Conservation (phyloP, 257 asterid genomes). For the Lycium barbarum region DNA sequence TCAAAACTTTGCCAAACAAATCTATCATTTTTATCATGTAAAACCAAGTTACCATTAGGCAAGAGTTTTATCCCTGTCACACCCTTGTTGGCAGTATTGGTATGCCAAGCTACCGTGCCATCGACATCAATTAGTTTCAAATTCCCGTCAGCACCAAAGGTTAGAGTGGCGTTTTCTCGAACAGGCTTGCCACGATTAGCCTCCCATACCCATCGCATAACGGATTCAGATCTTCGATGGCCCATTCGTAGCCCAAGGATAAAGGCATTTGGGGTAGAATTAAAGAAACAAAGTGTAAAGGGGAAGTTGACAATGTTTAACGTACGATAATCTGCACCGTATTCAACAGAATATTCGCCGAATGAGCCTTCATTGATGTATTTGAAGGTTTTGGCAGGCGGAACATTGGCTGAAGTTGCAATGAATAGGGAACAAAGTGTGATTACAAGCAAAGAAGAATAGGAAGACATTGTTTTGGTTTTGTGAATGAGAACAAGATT, state of each 20-base stretch:
- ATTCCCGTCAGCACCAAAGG: conserved; percentile 40
- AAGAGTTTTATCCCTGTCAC: conserved; percentile 36
- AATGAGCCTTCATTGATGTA: conserved; percentile 42
- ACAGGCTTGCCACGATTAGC: conserved; percentile 41
- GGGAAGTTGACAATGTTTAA: conserved; percentile 32
- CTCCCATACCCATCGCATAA: conserved; percentile 48
- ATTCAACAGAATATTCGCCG: conserved; percentile 37
- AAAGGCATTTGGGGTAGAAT: conserved; percentile 42
- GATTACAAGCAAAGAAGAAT: conserved; percentile 10
- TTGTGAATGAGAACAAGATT: neutral
- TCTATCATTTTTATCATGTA: conserved; percentile 32
- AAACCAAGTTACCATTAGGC: conserved; percentile 40
- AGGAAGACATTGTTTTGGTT: conserved; percentile 25
- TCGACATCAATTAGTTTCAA: conserved; percentile 39
- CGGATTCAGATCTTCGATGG: conserved; percentile 30
- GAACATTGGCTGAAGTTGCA: conserved; percentile 36
- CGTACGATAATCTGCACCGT: conserved; percentile 30
- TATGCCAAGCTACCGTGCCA: conserved; percentile 27
- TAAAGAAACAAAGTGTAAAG: conserved; percentile 39
- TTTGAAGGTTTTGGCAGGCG: conserved; percentile 37
- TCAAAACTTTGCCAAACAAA: conserved; percentile 48
- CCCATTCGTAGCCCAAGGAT: conserved; percentile 48
- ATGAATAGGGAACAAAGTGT: conserved; percentile 16
- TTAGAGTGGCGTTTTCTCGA: conserved; percentile 41
- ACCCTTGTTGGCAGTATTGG: conserved; percentile 39